phyloP scores from a whole-genome alignment of 495 filamentous ascomycete species.

The Penicillium herquei region DNA sequence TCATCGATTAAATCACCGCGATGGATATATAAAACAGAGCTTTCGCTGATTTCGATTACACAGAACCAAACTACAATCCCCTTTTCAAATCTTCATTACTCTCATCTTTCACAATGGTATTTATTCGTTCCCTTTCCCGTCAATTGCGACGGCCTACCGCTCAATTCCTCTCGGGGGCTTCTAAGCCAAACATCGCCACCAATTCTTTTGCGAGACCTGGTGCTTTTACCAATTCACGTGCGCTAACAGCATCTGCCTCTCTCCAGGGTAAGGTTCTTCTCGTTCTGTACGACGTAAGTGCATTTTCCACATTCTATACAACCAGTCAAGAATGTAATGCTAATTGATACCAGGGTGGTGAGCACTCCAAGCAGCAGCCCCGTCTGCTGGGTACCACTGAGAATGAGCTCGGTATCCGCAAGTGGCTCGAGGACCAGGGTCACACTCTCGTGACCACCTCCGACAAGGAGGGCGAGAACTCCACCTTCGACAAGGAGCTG shows the following conservation, averaged over 20 bases:
- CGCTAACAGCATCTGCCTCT: conserved; percentile 56
- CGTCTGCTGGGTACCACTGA: conserved; percentile 90
- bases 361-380: conserved; percentile 75
- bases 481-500: conserved; percentile 89
- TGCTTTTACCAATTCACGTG: conserved; percentile 39
- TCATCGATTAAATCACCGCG: conserved; percentile 8
- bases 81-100: conserved; percentile 8
- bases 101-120: conserved; percentile 63
- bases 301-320: not conserved
- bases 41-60: conserved; percentile 15
- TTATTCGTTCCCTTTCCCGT: conserved; percentile 59
- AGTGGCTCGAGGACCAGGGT: conserved; percentile 94
- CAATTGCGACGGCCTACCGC: conserved; percentile 57
- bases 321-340: not conserved
- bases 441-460: conserved; percentile 96
- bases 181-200: conserved; percentile 15
- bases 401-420: conserved; percentile 94
- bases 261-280: conserved; percentile 73
- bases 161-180: conserved; percentile 45
- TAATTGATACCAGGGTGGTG: conserved; percentile 50
- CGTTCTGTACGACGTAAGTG: conserved; percentile 73
- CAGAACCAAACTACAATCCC: conserved; percentile 6
- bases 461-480: conserved; percentile 93
- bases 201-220: conserved; percentile 26
- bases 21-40: conserved; percentile 7